Evolutionary conservation across 441 rosid species (phyloP).

Genomic region (Erodium trifolium): DNA sequence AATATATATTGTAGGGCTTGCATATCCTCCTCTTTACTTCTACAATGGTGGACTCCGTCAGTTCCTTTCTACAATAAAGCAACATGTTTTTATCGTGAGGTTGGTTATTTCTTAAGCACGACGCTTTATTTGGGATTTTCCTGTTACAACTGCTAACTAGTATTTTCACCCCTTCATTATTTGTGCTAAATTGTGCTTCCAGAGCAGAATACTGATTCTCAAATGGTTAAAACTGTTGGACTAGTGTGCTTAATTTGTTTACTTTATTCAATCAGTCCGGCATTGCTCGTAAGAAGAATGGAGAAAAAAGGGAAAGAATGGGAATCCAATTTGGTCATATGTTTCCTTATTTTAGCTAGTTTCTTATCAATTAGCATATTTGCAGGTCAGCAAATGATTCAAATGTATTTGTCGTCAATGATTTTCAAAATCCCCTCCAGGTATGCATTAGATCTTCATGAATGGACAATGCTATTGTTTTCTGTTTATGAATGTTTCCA

Average conservation of each 20-base stretch:
- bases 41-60: constrained; percentile 93
- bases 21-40: constrained; percentile 87
- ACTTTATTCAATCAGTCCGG: neutral
- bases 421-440: constrained; percentile 86
- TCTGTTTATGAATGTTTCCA: constrained; percentile 19
- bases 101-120: constrained; percentile 24
- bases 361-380: constrained; percentile 18
- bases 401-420: constrained; percentile 82
- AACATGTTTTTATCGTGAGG: constrained; percentile 82
- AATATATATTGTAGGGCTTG: constrained; percentile 55
- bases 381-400: constrained; percentile 88
- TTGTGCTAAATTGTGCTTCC: neutral
- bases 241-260: neutral
- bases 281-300: neutral
- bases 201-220: neutral
- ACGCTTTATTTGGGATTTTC: neutral
- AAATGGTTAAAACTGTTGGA: neutral
- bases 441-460: constrained; percentile 25
- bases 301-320: neutral
- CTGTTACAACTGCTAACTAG: neutral
- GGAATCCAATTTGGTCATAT: constrained; percentile 45
- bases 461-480: neutral
- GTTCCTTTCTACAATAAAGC: constrained; percentile 81
- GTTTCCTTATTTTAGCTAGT: constrained; percentile 15
- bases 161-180: neutral